A percentile compares a stretch with the other conserved stretches of the same genome.
These are phyloP conservation scores for Sindora glabra DNA, from an alignment of 306 rosid genomes.

Conservation along the genomic window DNA sequence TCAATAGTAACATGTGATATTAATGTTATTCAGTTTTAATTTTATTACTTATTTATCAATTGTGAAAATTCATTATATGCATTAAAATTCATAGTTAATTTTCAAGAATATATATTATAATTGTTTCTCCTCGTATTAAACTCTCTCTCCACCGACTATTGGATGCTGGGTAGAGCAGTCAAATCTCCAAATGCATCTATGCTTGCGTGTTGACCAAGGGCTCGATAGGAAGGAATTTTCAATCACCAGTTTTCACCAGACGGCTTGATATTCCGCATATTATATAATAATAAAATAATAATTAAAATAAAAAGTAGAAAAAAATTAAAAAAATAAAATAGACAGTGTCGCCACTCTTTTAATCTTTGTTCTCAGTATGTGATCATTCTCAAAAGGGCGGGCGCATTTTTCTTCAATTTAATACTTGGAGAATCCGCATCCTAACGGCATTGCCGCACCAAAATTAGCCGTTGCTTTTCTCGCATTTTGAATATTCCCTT, in stretches of 20 bases:
- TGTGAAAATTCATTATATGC: too few species aligned
- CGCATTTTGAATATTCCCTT: constrained; percentile 29
- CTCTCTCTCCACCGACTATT: too few species aligned
- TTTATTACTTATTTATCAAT: too few species aligned
- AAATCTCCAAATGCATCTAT: constrained; percentile 8
- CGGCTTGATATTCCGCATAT: constrained; percentile 47
- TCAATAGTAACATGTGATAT: too few species aligned
- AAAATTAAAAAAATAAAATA: constrained; percentile 23
- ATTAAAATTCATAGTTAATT: too few species aligned
- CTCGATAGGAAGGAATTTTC: constrained; percentile 64
- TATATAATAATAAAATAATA: background rate
- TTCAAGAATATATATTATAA: too few species aligned
- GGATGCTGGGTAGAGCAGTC: too few species aligned
- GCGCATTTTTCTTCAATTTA: constrained; percentile 42
- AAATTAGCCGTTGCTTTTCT: constrained; percentile 46
- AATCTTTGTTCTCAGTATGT: constrained; percentile 41
- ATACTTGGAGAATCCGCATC: constrained; percentile 59
- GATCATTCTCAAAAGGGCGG: constrained; percentile 28
- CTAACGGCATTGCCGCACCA: constrained; percentile 23
- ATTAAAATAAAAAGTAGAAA: too few species aligned
- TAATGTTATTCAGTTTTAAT: too few species aligned
- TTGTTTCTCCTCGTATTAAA: too few species aligned
- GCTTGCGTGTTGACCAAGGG: constrained; percentile 34
- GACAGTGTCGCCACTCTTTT: constrained; percentile 23
- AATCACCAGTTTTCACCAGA: constrained; percentile 31